These are phyloP conservation scores for Boletus subcaerulescens DNA, from an alignment of 768 basidiomycete genomes.

Conservation along the genomic window DNA sequence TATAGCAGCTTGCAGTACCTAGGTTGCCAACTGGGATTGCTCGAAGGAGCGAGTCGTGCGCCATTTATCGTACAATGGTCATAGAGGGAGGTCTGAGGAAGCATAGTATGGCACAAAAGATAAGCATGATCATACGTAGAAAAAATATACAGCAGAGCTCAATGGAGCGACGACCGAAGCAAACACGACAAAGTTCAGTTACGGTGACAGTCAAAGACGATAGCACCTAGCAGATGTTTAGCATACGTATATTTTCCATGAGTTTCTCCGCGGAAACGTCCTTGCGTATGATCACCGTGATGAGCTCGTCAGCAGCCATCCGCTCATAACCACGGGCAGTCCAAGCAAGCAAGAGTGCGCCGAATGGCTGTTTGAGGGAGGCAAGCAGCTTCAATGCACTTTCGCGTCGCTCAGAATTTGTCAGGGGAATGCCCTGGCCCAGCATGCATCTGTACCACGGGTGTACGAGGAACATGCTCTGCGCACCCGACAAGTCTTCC, in stretches of 20 bases:
- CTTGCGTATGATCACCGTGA: slow-evolving; percentile 5
- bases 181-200: background rate
- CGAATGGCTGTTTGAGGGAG: slow-evolving; percentile 11
- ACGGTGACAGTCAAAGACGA: background rate
- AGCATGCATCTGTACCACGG: slow-evolving; percentile 10
- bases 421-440: slow-evolving; percentile 2
- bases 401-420: background rate
- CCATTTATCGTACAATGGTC: too few relatives aligned
- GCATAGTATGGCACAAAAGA: too few relatives aligned
- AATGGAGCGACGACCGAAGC: too few relatives aligned
- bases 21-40: too few relatives aligned
- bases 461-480: slow-evolving; percentile 11
- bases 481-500: slow-evolving; percentile 3
- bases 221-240: slow-evolving; percentile 8
- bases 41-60: too few relatives aligned
- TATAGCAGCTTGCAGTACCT: too few relatives aligned
- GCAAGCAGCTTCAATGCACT: slow-evolving; percentile 6
- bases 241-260: background rate
- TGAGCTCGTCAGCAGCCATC: slow-evolving; percentile 7
- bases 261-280: slow-evolving; percentile 5
- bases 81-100: too few relatives aligned
- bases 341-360: slow-evolving; percentile 11
- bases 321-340: slow-evolving; percentile 6
- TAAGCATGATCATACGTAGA: too few relatives aligned
- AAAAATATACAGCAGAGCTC: too few relatives aligned